Base-by-base conservation (phyloP, 768 basidiomycete genomes). In the Podaxis mareebaensis region DNA sequence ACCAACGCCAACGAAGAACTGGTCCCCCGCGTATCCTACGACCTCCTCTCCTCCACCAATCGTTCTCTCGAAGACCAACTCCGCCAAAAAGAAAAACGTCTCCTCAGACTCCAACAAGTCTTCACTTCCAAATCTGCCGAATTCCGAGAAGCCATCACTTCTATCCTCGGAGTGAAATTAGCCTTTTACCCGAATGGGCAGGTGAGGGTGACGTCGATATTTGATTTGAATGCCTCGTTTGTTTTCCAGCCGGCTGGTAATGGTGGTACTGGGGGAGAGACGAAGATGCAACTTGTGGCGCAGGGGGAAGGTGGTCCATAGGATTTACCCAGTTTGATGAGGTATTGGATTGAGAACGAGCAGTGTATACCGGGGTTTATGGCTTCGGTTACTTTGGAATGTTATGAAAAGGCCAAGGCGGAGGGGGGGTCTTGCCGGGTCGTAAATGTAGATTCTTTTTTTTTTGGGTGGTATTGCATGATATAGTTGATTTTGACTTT, bases 161-260 rank as follows among this genome's bases (percentile, higher is more conserved):
- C 91, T 0, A 90, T 99, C 54, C 83, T 98, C 0, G 96, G 96
- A 5, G 88, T 95, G 71, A 94, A 96, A 69, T 84, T 98, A 55
- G 89, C 90, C 1, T 97, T 98, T 72, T 92, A 92, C 70, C 92
- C 91, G 15, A 94, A 93, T 56, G 96, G 95, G 0, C 88, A 93
- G 67, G 90, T 98, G 54, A 84, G 92, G 22, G 87, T 97, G 64
- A 96, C 95, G 4, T 91, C 90, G n/a, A 83, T 93, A 68, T 98
- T 90, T 76, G 95, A 97, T 66, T 85, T 93, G 5, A 84, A 84
- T 58, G 91, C 93, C 30, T 88, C 91, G 53, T 96, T 97, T 71
- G 91, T 95, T 33, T 93, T 99, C 73, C 87, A 89, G 71, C 90
- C 91, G 1, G 72, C 72, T 72, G 67, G 55, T 69, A 72, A n/a